Conservation (phyloP, 2,329 filamentous ascomycete species). For the Mariannaea sp. region DNA sequence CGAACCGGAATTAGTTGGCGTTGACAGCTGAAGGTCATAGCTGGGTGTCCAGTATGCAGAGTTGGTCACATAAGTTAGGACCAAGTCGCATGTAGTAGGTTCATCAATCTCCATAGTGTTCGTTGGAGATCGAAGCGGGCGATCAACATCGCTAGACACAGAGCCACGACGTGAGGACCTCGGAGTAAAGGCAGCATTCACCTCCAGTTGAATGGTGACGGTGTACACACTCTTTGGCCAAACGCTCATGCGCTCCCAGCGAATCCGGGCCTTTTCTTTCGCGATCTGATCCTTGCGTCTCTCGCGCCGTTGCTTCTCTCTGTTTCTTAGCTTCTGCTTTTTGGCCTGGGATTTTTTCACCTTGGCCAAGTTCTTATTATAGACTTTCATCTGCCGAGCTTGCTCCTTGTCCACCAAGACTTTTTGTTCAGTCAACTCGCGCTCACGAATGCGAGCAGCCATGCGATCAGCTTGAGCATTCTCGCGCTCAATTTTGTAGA, state of each 20-base stretch:
- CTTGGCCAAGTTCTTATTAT: slow-evolving; percentile 39
- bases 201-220: slow-evolving; percentile 57
- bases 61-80: slow-evolving; percentile 63
- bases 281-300: slow-evolving; percentile 44
- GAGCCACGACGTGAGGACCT: slow-evolving; percentile 55
- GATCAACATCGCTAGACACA: slow-evolving; percentile 57
- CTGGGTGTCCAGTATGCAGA: slow-evolving; percentile 63
- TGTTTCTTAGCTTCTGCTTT: slow-evolving; percentile 42
- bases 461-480: slow-evolving; percentile 50
- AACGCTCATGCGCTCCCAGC: slow-evolving; percentile 49
- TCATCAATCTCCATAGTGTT: slow-evolving; percentile 28
- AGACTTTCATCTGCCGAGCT: slow-evolving; percentile 34
- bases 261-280: slow-evolving; percentile 52
- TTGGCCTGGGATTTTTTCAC: slow-evolving; percentile 40
- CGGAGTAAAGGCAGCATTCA: slow-evolving; percentile 46
- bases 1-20: slow-evolving; percentile 54
- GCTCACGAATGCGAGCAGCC: slow-evolving; percentile 38
- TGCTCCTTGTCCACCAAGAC: slow-evolving; percentile 41
- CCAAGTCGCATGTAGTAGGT: slow-evolving; percentile 48
- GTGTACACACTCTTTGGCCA: slow-evolving; percentile 57
- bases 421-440: slow-evolving; percentile 43
- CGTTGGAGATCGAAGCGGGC: slow-evolving; percentile 49
- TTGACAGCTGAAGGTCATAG: slow-evolving; percentile 67
- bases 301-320: slow-evolving; percentile 42
- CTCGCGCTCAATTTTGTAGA: slow-evolving; percentile 50